These are phyloP conservation scores for Dactylellina sp. DNA, from an alignment of 2,329 filamentous ascomycete genomes.

Conservation along the genomic window DNA sequence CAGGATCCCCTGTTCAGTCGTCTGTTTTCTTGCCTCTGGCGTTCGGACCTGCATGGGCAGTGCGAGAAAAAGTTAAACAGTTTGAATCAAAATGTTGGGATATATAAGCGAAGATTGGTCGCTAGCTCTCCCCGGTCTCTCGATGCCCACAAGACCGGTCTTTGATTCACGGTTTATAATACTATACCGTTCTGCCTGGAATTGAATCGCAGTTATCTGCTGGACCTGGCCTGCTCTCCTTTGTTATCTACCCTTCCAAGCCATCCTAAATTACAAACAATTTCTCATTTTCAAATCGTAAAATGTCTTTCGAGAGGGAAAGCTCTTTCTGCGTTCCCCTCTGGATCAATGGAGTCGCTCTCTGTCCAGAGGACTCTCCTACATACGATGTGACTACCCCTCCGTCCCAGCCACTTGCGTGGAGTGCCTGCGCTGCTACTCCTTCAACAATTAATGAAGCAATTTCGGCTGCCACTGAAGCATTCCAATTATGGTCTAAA, in stretches of 20 bases:
- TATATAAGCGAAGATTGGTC: conserved; percentile 44
- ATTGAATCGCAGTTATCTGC: conserved; percentile 3
- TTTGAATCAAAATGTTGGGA: neutral
- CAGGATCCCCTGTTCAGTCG: conserved; percentile 1
- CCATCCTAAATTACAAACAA: too few relatives aligned
- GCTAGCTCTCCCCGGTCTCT: conserved; percentile 14
- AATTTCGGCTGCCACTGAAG: conserved; percentile 72
- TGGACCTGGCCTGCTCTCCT: conserved; percentile 1
- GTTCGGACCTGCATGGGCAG: conserved; percentile 31
- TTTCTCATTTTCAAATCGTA: neutral
- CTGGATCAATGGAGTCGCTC: conserved; percentile 39
- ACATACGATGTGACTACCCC: conserved; percentile 45
- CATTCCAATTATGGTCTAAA: conserved; percentile 77
- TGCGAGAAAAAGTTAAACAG: conserved; percentile 4
- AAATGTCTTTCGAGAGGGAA: conserved; percentile 51
- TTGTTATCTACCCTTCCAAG: neutral
- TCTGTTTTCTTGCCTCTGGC: conserved; percentile 20
- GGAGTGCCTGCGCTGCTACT: conserved; percentile 71
- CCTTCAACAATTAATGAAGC: conserved; percentile 70
- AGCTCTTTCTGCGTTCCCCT: conserved; percentile 51
- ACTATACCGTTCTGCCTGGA: neutral
- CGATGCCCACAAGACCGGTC: conserved; percentile 13
- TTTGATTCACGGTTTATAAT: conserved; percentile 9
- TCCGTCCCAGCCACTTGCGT: conserved; percentile 57
- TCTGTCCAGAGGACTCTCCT: conserved; percentile 24